phyloP scores from a whole-genome alignment of 2,329 filamentous ascomycete genomes.

The Exophiala sideris region DNA sequence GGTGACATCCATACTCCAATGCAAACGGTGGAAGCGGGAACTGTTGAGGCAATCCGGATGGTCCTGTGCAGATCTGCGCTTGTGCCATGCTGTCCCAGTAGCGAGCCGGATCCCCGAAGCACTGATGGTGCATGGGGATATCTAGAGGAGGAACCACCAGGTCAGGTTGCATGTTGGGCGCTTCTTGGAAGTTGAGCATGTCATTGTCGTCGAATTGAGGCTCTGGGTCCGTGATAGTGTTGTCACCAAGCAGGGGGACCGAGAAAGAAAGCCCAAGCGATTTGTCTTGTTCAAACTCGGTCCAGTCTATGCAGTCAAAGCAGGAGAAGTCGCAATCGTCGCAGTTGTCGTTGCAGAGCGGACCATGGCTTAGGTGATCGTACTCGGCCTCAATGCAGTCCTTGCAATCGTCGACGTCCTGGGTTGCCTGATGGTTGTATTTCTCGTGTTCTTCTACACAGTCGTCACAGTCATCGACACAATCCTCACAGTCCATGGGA shows the following conservation, averaged over 20 bases:
- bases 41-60: conserved; percentile 10
- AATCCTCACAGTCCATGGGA: conserved; percentile 25
- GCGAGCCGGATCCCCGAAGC: conserved; percentile 14
- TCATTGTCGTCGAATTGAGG: conserved; percentile 9
- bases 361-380: conserved; percentile 14
- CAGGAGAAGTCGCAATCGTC: conserved; percentile 27
- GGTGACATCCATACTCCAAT: conserved; percentile 24
- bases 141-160: conserved; percentile 18
- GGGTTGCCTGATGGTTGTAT: conserved; percentile 9
- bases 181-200: conserved; percentile 1
- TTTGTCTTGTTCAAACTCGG: conserved; percentile 24
- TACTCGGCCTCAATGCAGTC: conserved; percentile 25
- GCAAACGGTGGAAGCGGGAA: conserved; percentile 17
- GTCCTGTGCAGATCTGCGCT: conserved; percentile 17
- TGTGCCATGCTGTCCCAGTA: conserved; percentile 17
- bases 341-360: conserved; percentile 23
- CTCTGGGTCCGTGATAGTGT: background rate
- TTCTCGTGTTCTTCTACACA: conserved; percentile 24
- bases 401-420: conserved; percentile 23
- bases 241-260: conserved; percentile 18
- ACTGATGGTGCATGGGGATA: conserved; percentile 27
- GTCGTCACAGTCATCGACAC: conserved; percentile 24
- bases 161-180: conserved; percentile 1
- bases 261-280: conserved; percentile 24
- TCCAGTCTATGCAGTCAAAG: conserved; percentile 29